Conservation (phyloP, 2,329 filamentous ascomycete genomes). For the Pseudopyricularia javanii region DNA sequence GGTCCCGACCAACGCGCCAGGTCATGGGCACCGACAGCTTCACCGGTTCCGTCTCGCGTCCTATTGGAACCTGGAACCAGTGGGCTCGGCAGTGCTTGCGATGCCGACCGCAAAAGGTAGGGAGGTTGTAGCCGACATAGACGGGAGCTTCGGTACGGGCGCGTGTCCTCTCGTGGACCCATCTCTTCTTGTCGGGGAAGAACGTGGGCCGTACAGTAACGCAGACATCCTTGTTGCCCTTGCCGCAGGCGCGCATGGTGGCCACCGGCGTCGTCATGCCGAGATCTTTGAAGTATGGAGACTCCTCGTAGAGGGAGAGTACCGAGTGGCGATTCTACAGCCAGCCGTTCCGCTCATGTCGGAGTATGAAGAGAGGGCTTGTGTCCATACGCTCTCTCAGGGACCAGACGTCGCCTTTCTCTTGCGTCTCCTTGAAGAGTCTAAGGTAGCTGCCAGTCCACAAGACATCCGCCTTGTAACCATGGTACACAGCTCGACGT, state of each 20-base stretch:
- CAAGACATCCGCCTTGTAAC: background rate
- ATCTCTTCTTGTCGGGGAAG: background rate
- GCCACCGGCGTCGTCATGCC: background rate
- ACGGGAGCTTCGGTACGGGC: background rate
- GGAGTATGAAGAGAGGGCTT: background rate
- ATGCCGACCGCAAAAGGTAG: background rate
- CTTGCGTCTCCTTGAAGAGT: background rate
- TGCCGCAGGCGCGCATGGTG: background rate
- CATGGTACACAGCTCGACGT: background rate
- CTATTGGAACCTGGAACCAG: background rate
- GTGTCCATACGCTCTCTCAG: background rate
- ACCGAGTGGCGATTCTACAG: background rate
- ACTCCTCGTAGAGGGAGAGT: background rate
- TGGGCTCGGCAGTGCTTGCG: background rate
- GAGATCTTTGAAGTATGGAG: background rate
- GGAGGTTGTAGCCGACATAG: background rate
- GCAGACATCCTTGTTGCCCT: background rate
- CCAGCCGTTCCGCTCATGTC: background rate
- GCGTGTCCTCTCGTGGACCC: background rate
- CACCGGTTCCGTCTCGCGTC: background rate
- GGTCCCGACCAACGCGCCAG: background rate
- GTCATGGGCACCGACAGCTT: background rate
- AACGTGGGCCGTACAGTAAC: background rate
- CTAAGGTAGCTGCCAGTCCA: conserved; percentile 1
- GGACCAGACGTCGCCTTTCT: background rate